Evolutionary conservation across 2,329 filamentous ascomycete species (phyloP).

Genomic region (Cladophialophora psammophila): DNA sequence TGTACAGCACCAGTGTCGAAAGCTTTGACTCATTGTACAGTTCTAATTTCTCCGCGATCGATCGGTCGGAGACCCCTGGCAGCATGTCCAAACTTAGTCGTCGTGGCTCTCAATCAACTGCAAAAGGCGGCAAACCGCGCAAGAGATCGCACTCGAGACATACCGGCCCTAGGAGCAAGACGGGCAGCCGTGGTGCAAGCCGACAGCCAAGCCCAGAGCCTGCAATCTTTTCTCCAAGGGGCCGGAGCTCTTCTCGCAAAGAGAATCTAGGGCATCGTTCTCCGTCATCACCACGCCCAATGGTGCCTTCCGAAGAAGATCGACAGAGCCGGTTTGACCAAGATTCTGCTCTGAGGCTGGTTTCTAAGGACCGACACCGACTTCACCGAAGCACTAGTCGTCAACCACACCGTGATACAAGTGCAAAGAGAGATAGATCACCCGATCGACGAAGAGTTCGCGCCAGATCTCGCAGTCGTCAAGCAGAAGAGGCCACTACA

Average conservation of each 20-base stretch:
- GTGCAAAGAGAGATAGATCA: slow-evolving; percentile 54
- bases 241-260: slow-evolving; percentile 68
- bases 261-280: slow-evolving; percentile 69
- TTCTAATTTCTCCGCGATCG: slow-evolving; percentile 45
- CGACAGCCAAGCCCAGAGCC: slow-evolving; percentile 50
- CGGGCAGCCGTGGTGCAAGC: slow-evolving; percentile 45
- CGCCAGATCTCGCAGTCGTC: slow-evolving; percentile 48
- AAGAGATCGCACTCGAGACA: slow-evolving; percentile 49
- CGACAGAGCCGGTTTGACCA: slow-evolving; percentile 64
- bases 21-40: slow-evolving; percentile 59
- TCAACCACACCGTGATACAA: slow-evolving; percentile 54
- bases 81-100: slow-evolving; percentile 31
- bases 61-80: slow-evolving; percentile 38
- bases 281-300: slow-evolving; percentile 80
- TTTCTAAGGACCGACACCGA: slow-evolving; percentile 54
- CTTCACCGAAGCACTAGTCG: slow-evolving; percentile 57
- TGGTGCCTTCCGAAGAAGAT: slow-evolving; percentile 66
- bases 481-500: slow-evolving; percentile 39
- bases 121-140: slow-evolving; percentile 39
- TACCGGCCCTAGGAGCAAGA: slow-evolving; percentile 43
- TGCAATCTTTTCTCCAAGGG: slow-evolving; percentile 53
- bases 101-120: slow-evolving; percentile 35
- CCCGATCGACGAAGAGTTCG: slow-evolving; percentile 52
- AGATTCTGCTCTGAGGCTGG: slow-evolving; percentile 64
- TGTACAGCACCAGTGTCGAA: slow-evolving; percentile 55